These are phyloP conservation scores for Fusarium torreyae DNA, from an alignment of 2,329 filamentous ascomycete genomes.

Conservation along the genomic window DNA sequence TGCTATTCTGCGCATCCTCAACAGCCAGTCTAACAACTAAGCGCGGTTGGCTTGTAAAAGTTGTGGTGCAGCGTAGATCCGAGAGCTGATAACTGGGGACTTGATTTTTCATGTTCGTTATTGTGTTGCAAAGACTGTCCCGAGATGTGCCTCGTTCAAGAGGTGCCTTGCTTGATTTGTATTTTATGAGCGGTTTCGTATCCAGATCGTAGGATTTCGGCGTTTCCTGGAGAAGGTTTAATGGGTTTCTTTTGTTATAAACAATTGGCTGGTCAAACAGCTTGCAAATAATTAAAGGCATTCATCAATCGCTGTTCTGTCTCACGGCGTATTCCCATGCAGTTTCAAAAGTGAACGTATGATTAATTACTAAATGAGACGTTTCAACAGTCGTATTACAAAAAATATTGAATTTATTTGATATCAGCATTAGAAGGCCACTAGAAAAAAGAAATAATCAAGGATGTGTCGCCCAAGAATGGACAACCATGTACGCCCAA, in stretches of 20 bases:
- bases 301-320: conserved; percentile 3
- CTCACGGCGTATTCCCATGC: background rate
- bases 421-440: conserved; percentile 77
- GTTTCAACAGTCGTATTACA: conserved; percentile 33
- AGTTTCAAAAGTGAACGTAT: background rate
- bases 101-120: background rate
- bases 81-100: background rate
- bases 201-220: conserved; percentile 7
- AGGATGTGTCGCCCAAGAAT: conserved; percentile 51
- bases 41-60: conserved; percentile 3
- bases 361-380: background rate
- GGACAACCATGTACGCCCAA: conserved; percentile 49
- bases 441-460: conserved; percentile 66
- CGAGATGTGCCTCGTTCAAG: conserved; percentile 3
- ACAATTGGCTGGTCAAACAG: conserved; percentile 1
- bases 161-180: conserved; percentile 20
- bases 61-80: background rate
- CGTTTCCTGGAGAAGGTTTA: conserved; percentile 21
- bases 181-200: background rate
- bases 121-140: conserved; percentile 15
- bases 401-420: conserved; percentile 62
- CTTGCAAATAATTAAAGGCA: conserved; percentile 1
- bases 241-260: conserved; percentile 10
- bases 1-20: conserved; percentile 93
- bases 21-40: conserved; percentile 94